phyloP scores from a whole-genome alignment of 768 basidiomycete genomes.

The Lactifluus hygrophoroides region DNA sequence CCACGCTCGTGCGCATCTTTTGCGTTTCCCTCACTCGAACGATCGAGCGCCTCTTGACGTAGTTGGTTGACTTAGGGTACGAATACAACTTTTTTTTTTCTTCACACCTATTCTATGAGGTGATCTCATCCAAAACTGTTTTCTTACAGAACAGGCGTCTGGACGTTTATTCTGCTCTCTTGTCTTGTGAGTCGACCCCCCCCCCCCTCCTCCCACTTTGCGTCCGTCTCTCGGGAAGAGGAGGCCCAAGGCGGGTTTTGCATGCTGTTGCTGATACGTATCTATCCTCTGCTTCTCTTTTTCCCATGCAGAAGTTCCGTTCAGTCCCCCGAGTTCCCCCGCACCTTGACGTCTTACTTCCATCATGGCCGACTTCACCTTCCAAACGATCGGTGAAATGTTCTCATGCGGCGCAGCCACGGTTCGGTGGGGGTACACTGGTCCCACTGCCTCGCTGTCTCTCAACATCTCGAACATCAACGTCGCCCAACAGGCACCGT shows the following conservation, averaged over 20 bases:
- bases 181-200: neutral
- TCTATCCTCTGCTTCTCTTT: neutral
- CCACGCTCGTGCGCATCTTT: too few species aligned
- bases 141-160: neutral
- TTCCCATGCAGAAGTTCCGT: neutral
- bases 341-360: neutral
- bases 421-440: slow-evolving; percentile 25
- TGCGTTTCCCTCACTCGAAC: neutral
- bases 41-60: neutral
- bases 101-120: neutral
- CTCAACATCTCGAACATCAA: slow-evolving; percentile 36
- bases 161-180: neutral
- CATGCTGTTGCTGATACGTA: neutral
- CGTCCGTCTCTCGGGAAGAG: neutral
- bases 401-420: slow-evolving; percentile 28
- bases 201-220: neutral
- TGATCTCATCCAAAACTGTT: neutral
- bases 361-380: slow-evolving; percentile 1
- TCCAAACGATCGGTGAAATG: slow-evolving; percentile 23
- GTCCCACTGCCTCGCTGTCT: slow-evolving; percentile 23
- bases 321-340: neutral
- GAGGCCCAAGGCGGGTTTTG: neutral
- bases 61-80: neutral
- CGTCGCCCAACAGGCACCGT: slow-evolving; percentile 24
- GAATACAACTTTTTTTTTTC: neutral